Percentiles rank a stretch among this genome's conserved stretches.
These are phyloP conservation scores for Lyophyllum atratum DNA, from an alignment of 768 basidiomycete genomes.

Conservation along the genomic window DNA sequence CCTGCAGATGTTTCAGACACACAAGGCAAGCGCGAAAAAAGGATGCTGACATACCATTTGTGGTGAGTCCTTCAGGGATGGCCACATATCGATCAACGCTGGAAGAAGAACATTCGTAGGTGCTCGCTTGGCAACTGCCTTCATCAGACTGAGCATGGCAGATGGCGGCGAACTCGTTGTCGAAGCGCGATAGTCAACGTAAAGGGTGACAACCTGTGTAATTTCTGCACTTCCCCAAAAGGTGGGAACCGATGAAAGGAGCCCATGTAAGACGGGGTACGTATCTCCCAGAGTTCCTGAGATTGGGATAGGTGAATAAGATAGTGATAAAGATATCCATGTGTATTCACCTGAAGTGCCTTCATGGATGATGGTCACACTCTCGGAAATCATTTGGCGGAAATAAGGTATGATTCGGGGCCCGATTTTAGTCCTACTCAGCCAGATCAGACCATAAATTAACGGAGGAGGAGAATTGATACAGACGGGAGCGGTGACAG, in stretches of 20 bases:
- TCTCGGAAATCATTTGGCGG: constrained; percentile 65
- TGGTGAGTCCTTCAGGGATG: constrained; percentile 30
- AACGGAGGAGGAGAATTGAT: background rate
- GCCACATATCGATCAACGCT: constrained; percentile 63
- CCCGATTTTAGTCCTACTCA: constrained; percentile 67
- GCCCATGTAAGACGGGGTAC: constrained; percentile 58
- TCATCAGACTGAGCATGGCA: constrained; percentile 50
- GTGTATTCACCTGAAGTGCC: constrained; percentile 34
- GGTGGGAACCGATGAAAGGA: constrained; percentile 75
- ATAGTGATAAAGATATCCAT: background rate
- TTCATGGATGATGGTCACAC: constrained; percentile 49
- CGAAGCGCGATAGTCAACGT: constrained; percentile 46
- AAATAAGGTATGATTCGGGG: constrained; percentile 89
- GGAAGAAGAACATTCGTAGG: constrained; percentile 70
- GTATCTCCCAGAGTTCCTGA: constrained; percentile 35
- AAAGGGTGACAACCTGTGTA: constrained; percentile 53
- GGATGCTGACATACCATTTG: constrained; percentile 32
- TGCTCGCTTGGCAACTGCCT: constrained; percentile 68
- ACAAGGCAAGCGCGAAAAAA: constrained; percentile 4
- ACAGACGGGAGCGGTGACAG: constrained; percentile 66
- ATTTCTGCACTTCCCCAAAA: constrained; percentile 77
- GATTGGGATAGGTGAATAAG: background rate
- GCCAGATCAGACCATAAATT: background rate
- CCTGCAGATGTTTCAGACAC: constrained; percentile 21
- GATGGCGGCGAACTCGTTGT: constrained; percentile 30